Conservation (phyloP, 306 rosid genomes). For the Dryas octopetala region DNA sequence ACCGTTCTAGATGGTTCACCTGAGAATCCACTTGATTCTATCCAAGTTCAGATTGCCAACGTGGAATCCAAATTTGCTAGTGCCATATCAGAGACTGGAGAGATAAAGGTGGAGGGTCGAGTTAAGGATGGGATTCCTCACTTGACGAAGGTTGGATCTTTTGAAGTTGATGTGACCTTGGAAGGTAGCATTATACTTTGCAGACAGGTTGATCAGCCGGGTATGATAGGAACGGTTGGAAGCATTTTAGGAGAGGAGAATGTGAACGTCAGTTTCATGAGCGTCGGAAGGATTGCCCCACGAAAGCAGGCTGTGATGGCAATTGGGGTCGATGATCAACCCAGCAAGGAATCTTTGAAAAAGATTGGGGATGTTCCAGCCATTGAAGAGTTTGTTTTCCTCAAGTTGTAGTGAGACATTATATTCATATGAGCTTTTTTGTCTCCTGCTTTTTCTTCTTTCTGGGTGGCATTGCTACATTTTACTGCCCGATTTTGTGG, state of each 20-base stretch:
- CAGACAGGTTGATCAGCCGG: conserved; percentile 98
- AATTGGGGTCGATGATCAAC: conserved; percentile 91
- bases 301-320: conserved; percentile 99
- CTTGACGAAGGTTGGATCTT: conserved; percentile 90
- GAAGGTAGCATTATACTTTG: conserved; percentile 92
- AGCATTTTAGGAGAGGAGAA: conserved; percentile 86
- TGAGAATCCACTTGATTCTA: conserved; percentile 73
- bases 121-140: conserved; percentile 95
- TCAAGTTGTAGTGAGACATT: conserved; percentile 59
- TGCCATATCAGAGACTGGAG: conserved; percentile 86
- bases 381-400: conserved; percentile 86
- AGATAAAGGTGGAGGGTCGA: conserved; percentile 80
- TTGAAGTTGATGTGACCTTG: conserved; percentile 93
- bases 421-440: not conserved
- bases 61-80: conserved; percentile 93
- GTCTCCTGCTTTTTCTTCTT: not conserved
- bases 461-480: conserved; percentile 29
- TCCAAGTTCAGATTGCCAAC: conserved; percentile 91
- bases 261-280: conserved; percentile 98
- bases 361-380: conserved; percentile 88
- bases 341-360: conserved; percentile 67
- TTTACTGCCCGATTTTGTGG: conserved; percentile 31
- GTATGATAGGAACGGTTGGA: conserved; percentile 88
- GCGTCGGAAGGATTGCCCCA: conserved; percentile 97
- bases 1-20: conserved; percentile 82